phyloP scores from a whole-genome alignment of 2,329 filamentous ascomycete genomes.

The Ophioceras dolichostomum region DNA sequence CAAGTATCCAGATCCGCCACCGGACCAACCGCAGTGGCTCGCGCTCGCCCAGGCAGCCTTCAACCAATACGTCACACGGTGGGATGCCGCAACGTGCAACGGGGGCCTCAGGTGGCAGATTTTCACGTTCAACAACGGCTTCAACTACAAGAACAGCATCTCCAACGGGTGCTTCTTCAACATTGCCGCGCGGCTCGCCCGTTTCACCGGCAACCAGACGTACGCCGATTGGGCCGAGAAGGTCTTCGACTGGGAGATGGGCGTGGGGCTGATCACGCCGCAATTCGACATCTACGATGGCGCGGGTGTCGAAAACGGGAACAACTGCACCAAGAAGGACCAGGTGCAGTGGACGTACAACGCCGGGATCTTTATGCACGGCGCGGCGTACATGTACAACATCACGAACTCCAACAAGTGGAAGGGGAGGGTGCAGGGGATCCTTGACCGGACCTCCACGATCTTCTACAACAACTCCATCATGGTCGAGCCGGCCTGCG shows the following conservation, averaged over 20 bases:
- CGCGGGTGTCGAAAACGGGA: conserved; percentile 25
- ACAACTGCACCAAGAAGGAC: conserved; percentile 39
- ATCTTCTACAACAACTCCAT: conserved; percentile 46
- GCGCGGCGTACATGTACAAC: conserved; percentile 50
- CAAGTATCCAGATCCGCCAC: conserved; percentile 56
- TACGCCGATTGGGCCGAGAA: conserved; percentile 66
- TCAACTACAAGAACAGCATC: conserved; percentile 56
- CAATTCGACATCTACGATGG: conserved; percentile 48
- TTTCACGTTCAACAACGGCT: conserved; percentile 63
- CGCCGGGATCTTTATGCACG: conserved; percentile 51
- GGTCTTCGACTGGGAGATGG: conserved; percentile 53
- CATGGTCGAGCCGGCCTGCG: conserved; percentile 57
- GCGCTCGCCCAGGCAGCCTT: conserved; percentile 68
- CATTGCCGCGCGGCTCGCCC: conserved; percentile 56
- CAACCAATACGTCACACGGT: conserved; percentile 61
- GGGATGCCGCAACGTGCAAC: conserved; percentile 53
- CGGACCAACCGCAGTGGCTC: conserved; percentile 60
- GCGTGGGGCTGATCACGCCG: conserved; percentile 41
- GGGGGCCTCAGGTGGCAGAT: conserved; percentile 83
- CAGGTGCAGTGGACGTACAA: conserved; percentile 59
- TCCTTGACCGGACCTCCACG: conserved; percentile 35
- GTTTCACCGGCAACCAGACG: conserved; percentile 68
- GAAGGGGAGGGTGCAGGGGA: conserved; percentile 44
- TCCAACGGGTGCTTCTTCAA: conserved; percentile 62
- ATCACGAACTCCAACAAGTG: conserved; percentile 40